Base-by-base conservation (phyloP, 1,284 basidiomycete species). In the Sparassis latifolia region DNA sequence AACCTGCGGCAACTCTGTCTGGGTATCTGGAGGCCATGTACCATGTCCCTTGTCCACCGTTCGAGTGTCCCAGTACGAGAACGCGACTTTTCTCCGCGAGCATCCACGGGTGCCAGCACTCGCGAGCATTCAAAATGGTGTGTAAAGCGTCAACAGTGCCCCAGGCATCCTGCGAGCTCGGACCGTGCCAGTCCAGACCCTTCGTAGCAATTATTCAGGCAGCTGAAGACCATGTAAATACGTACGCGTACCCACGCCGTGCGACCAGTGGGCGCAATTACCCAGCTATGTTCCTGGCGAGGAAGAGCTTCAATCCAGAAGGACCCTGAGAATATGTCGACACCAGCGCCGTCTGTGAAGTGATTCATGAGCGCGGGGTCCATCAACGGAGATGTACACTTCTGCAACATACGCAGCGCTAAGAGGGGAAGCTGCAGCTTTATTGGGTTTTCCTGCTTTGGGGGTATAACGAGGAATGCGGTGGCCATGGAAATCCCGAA, bases 21-120 rank as follows among this genome's bases (percentile, higher is more conserved):
- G 92, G 91, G 62, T 79, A 89, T 51, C 86, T 75, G 29, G 81
- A 77, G 1, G 87, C 80, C 4, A 86, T 62, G 63, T 92, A 84
- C 88, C 91, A 93, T 2, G 86, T 75, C 0, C 93, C 93, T 67
- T 96, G 93, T 2, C 92, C 93, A 6, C 93, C 93, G 63, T 97
- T 97, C 2, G 92, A 95, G 63, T 97, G 93, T 0, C 93, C 93
- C 43, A 94, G 70, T 5, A 94, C 62, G 7, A 89, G 65, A 0
- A 83, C 77, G 32, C 70, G 71, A 1, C 72, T 68, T 5, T 75
- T 61, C 1, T 61, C 32, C 28, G 62, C 53, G 2, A 78, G 66
- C 6, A 58, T 53, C 72, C 77, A 80, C 9, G 60, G 50, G 44
- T 65, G 65, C 76, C 78, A 82, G 10, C 59, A 54, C 1, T 61